phyloP scores from a whole-genome alignment of 2,329 filamentous ascomycete genomes.

The Ophiocordyceps australis region DNA sequence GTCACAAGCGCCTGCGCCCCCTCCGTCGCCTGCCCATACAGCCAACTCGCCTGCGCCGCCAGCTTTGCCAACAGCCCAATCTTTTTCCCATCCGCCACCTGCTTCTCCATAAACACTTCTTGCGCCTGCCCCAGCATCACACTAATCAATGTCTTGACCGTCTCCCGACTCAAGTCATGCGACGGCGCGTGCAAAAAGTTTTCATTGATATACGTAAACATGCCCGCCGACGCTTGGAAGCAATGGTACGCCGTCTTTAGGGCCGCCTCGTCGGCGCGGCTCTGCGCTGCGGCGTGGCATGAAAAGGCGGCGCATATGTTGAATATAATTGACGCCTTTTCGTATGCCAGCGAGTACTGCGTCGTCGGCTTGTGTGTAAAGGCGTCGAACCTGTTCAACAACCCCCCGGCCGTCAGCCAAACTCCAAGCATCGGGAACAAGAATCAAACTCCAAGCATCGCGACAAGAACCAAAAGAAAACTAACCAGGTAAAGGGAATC shows the following conservation, averaged over 20 bases:
- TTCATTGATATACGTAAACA: conserved; percentile 99
- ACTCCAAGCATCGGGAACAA: too few species aligned
- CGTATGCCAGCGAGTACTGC: conserved; percentile 91
- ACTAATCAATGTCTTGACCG: conserved; percentile 82
- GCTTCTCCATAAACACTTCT: conserved; percentile 95
- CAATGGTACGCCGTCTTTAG: conserved; percentile 96
- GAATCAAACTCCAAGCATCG: too few species aligned
- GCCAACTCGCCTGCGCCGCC: conserved; percentile 72
- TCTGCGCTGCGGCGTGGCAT: conserved; percentile 86
- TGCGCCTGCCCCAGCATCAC: conserved; percentile 92
- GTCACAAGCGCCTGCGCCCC: conserved; percentile 85
- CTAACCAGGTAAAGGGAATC: conserved; percentile 98
- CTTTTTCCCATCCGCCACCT: conserved; percentile 85
- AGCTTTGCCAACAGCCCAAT: conserved; percentile 80
- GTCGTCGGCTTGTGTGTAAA: conserved; percentile 97
- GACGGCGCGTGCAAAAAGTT: conserved; percentile 96
- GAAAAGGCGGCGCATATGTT: conserved; percentile 96
- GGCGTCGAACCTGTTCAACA: conserved; percentile 98
- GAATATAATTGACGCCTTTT: conserved; percentile 98
- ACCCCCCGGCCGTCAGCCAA: too few species aligned
- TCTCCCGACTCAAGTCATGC: conserved; percentile 87
- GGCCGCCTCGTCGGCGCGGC: conserved; percentile 77
- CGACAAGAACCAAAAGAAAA: too few species aligned
- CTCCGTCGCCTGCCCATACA: conserved; percentile 78
- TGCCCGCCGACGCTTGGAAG: conserved; percentile 93